Evolutionary conservation across 495 filamentous ascomycete species (phyloP), one percentile per base, ranked within the genome.

Genomic region (Monascus purpureus): DNA sequence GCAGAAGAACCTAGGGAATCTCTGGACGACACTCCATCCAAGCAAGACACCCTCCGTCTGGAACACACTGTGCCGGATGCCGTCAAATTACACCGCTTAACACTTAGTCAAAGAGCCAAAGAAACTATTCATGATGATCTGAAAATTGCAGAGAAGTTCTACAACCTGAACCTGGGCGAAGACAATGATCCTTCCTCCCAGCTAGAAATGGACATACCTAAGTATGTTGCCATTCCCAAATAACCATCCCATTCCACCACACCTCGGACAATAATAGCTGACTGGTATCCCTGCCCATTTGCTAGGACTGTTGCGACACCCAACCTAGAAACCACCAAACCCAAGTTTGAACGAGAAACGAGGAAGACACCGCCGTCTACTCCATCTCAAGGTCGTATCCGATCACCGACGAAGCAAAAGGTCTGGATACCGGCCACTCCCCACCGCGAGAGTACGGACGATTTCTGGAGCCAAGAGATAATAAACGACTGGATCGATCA

Each of bases 401-500:
- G 47, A 11, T 76, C 73, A 1, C 73, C 74, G 4, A 59, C 56
- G 0, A 75, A 73, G 40, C 42, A 49, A n/a, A 59, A 47, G 25
- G 28, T 30, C 13, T 40, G 50, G 1, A 67, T 76, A 18, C 72
- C 72, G 19, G 56, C 63, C 2, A 65, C 66, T 2, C 68, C 70
- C 0, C 68, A 81, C 45, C 70, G 75, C 27, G 75, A 76, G 26
- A 79, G 67, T 32, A 66, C 73, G 16, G 84, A 90, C 43, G 69
- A 70, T 8, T 93, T 93, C 53, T 94, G 87, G 87, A 68, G 65
- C 33, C 70, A 76, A 37, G 77, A 77, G 17, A 54, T 70, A 8
- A 73, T 81, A 38, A 81, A 87, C 52, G 70, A 72, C 34, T 93
- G 83, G 85, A 77, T 84, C 41, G 83, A 92, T 38, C 53, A 78